Conservation (phyloP, 257 asterid genomes). For the Solanum paucissectum region DNA sequence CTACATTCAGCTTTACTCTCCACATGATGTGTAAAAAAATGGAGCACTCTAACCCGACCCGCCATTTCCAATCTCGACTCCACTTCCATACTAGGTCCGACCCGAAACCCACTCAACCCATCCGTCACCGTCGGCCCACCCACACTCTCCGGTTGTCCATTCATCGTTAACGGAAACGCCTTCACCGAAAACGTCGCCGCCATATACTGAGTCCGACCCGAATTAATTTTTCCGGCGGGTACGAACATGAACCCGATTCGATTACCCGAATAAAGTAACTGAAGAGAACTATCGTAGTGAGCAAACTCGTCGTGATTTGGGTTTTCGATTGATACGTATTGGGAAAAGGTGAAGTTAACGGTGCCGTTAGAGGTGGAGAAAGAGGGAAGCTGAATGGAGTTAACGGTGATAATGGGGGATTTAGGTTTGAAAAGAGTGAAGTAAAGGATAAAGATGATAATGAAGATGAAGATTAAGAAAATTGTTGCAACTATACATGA, state of each 20-base stretch:
- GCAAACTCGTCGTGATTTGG: slow-evolving; percentile 65
- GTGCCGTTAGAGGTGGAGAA: slow-evolving; percentile 59
- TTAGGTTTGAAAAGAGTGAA: slow-evolving; percentile 69
- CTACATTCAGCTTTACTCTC: slow-evolving; percentile 56
- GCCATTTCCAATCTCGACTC: slow-evolving; percentile 63
- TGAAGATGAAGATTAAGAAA: slow-evolving; percentile 49
- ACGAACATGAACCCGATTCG: slow-evolving; percentile 83
- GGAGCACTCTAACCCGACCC: slow-evolving; percentile 76
- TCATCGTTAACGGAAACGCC: slow-evolving; percentile 42
- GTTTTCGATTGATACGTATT: slow-evolving; percentile 57
- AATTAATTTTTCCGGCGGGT: slow-evolving; percentile 73
- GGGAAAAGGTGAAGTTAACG: slow-evolving; percentile 73
- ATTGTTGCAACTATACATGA: slow-evolving; percentile 70
- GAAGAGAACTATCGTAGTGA: slow-evolving; percentile 85
- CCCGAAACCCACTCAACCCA: slow-evolving; percentile 46
- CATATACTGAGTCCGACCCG: slow-evolving; percentile 62
- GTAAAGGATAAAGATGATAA: slow-evolving; percentile 42
- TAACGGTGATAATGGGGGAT: slow-evolving; percentile 49
- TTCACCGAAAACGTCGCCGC: slow-evolving; percentile 66
- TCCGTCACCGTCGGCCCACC: slow-evolving; percentile 34
- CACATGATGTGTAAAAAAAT: slow-evolving; percentile 56
- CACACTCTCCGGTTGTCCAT: slow-evolving; percentile 28
- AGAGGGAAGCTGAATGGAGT: slow-evolving; percentile 65
- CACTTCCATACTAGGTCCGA: slow-evolving; percentile 68
- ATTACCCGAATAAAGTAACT: slow-evolving; percentile 49